Percentiles rank a stretch among this genome's conserved stretches.
These are phyloP conservation scores for Adansonia gregorii DNA, from an alignment of 441 rosid species.

Conservation along the genomic window DNA sequence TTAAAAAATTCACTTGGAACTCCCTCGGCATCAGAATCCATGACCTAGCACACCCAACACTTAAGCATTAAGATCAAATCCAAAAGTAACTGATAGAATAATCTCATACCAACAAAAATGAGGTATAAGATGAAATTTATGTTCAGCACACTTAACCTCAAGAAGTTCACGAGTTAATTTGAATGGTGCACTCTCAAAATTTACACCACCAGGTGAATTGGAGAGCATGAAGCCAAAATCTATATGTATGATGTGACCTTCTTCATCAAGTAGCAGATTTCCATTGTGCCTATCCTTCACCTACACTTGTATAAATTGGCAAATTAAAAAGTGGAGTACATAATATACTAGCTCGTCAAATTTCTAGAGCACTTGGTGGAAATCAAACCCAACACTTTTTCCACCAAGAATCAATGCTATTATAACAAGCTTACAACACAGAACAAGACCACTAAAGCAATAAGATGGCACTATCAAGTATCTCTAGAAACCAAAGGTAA, in stretches of 20 bases:
- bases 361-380: background rate
- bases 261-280: slow-evolving; percentile 91
- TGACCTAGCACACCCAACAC: slow-evolving; percentile 57
- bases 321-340: background rate
- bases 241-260: slow-evolving; percentile 97
- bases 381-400: background rate
- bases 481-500: background rate
- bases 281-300: slow-evolving; percentile 98
- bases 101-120: slow-evolving; percentile 24
- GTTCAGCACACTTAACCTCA: slow-evolving; percentile 54
- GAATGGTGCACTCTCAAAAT: slow-evolving; percentile 97
- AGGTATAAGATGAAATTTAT: slow-evolving; percentile 11
- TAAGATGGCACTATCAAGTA: slow-evolving; percentile 2
- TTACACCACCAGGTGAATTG: slow-evolving; percentile 96
- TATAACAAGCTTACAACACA: slow-evolving; percentile 3
- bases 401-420: slow-evolving; percentile 13
- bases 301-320: slow-evolving; percentile 39
- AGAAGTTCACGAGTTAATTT: slow-evolving; percentile 97
- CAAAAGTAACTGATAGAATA: slow-evolving; percentile 16
- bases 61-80: slow-evolving; percentile 26
- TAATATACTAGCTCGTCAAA: slow-evolving; percentile 9
- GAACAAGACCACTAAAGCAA: background rate
- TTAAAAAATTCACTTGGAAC: slow-evolving; percentile 96
- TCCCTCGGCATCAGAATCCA: slow-evolving; percentile 99
- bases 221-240: slow-evolving; percentile 99